These are phyloP conservation scores for Dendrostoma leiphaemia DNA, from an alignment of 2,329 filamentous ascomycete species.

Conservation along the genomic window DNA sequence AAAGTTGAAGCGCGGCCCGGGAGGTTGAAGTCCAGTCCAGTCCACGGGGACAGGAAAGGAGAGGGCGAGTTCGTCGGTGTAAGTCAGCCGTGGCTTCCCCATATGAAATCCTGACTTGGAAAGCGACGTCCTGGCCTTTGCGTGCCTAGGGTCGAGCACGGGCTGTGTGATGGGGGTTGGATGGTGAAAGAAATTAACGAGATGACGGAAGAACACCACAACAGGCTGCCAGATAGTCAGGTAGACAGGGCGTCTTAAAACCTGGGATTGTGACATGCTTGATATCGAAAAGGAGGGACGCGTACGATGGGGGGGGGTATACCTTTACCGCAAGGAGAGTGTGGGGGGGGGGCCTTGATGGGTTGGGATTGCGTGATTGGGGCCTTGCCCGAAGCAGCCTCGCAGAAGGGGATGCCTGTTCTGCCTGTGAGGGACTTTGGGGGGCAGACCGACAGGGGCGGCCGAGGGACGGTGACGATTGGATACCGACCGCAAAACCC, in stretches of 20 bases:
- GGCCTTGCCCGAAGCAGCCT: background rate
- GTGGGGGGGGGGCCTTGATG: conserved; percentile 1
- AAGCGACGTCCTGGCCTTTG: background rate
- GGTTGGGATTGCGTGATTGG: conserved; percentile 9
- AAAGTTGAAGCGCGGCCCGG: background rate
- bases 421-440: background rate
- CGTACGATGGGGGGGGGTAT: conserved; percentile 11
- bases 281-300: conserved; percentile 17
- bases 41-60: background rate
- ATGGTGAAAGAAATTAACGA: conserved; percentile 9
- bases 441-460: background rate
- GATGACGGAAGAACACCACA: conserved; percentile 4
- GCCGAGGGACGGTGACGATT: background rate
- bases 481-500: background rate
- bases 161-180: background rate
- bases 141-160: too few species aligned
- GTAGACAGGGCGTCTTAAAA: conserved; percentile 12
- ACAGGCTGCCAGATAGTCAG: too few species aligned
- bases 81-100: conserved; percentile 3
- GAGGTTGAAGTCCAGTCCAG: background rate
- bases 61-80: background rate
- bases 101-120: background rate
- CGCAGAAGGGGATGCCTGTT: background rate
- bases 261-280: conserved; percentile 12
- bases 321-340: background rate